Conservation (phyloP, 2,329 filamentous ascomycete species). For the Magnaporthiopsis rhizophila region DNA sequence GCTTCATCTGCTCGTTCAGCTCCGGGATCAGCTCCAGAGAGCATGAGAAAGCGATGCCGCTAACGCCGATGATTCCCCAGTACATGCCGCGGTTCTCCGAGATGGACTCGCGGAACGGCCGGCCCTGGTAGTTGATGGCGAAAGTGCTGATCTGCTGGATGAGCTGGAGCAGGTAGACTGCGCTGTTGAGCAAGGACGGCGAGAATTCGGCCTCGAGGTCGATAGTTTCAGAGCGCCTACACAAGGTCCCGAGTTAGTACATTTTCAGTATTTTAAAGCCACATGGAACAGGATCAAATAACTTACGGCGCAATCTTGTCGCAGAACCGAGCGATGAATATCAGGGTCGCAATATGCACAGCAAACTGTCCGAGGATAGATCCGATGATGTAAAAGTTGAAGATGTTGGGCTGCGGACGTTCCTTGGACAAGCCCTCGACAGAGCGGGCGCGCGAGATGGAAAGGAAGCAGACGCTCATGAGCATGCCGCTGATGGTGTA, state of each 20-base stretch:
- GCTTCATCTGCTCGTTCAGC: constrained; percentile 84
- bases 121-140: constrained; percentile 98
- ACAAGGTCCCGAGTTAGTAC: neutral
- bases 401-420: constrained; percentile 95
- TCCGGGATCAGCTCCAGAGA: constrained; percentile 94
- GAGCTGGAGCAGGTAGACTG: constrained; percentile 92
- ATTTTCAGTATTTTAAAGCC: neutral
- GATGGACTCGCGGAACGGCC: constrained; percentile 93
- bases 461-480: constrained; percentile 99
- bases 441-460: constrained; percentile 93
- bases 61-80: constrained; percentile 87
- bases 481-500: constrained; percentile 99
- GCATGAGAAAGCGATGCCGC: constrained; percentile 85
- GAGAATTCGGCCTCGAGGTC: constrained; percentile 93
- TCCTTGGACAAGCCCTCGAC: constrained; percentile 95
- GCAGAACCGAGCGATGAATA: constrained; percentile 88
- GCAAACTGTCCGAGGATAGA: constrained; percentile 96
- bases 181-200: constrained; percentile 90
- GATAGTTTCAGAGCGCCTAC: constrained; percentile 49
- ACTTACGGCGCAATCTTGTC: constrained; percentile 78
- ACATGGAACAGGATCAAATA: constrained; percentile 17
- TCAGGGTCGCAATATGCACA: constrained; percentile 85
- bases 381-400: constrained; percentile 98
- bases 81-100: constrained; percentile 98
- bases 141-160: constrained; percentile 99